These are phyloP conservation scores for Colletotrichum musicola DNA, from an alignment of 2,329 filamentous ascomycete species.

Conservation along the genomic window DNA sequence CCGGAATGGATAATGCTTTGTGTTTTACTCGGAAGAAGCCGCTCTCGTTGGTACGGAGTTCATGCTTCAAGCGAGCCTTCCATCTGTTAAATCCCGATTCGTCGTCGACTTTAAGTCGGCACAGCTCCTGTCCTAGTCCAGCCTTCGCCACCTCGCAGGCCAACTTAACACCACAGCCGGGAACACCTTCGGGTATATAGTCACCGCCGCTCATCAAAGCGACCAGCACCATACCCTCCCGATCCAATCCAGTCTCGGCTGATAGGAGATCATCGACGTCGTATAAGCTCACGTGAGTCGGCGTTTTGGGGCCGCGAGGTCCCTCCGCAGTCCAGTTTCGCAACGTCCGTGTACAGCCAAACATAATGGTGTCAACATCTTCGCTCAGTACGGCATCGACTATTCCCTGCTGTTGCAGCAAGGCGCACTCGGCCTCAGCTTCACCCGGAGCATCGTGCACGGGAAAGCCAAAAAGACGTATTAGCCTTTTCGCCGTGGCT, in stretches of 20 bases:
- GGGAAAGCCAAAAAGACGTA: conserved; percentile 87
- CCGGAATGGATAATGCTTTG: conserved; percentile 79
- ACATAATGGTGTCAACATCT: conserved; percentile 98
- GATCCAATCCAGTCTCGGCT: conserved; percentile 71
- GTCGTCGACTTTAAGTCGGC: conserved; percentile 72
- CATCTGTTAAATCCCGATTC: conserved; percentile 72
- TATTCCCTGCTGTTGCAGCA: conserved; percentile 83
- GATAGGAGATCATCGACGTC: conserved; percentile 66
- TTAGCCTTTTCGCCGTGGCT: conserved; percentile 84
- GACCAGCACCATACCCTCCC: conserved; percentile 92
- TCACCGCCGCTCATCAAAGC: conserved; percentile 96
- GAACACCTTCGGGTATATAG: conserved; percentile 89
- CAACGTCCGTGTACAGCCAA: conserved; percentile 84
- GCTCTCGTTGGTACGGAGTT: conserved; percentile 86
- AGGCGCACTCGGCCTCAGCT: conserved; percentile 94
- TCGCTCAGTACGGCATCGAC: conserved; percentile 96
- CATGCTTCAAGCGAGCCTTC: conserved; percentile 78
- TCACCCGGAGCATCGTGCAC: conserved; percentile 92
- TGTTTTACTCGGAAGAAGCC: conserved; percentile 84
- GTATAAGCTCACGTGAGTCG: conserved; percentile 90
- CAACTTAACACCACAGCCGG: conserved; percentile 87
- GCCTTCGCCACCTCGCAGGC: conserved; percentile 92
- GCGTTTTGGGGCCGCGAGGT: conserved; percentile 71
- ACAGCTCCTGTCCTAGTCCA: conserved; percentile 85
- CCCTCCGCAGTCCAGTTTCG: conserved; percentile 86